Base-by-base conservation (phyloP, 441 rosid species). In the Populus trichocarpa region DNA sequence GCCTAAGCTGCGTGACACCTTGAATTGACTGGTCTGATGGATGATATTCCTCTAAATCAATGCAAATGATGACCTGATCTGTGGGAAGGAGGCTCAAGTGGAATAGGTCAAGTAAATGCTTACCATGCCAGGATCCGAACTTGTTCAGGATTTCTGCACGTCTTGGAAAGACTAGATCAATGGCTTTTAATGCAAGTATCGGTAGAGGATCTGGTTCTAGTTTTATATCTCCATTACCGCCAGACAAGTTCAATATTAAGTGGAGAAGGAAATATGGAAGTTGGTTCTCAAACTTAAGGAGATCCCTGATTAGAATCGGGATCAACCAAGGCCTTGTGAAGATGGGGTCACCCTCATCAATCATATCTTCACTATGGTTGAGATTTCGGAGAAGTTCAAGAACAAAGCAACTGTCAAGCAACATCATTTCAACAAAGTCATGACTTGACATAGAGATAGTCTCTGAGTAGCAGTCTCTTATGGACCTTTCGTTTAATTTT, bases 381-480 rank as follows among this genome's bases (percentile, higher is more conserved):
- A 78, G 74, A 69, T 75, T 77, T 28, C 50, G 25, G 16, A 76
- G 22, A 42, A 82, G 65, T 63, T 79, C 82, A 12, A 79, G 16
- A 35, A 82, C 63, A n/a, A 79, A 82, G 72, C 80, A 82, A 20
- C 84, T 53, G 6, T 79, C 82, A 3, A 82, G 75, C 38, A 82
- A n/a, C 71, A 78, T 67, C 84, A 78, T 75, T 71, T 78, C 81
- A 23, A 78, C 25, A 2, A 82, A 82, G 64, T 76, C 85, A 16
- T 71, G 75, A 61, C 72, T 61, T 20, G 82, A 61, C 72, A 72
- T 67, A 0, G n/a, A 22, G 22, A 79, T 28, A 12, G 65, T 18
- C 14, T 64, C 82, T 0, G 78, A 79, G 38, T 73, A 82, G 77
- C 75, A 73, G 26, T 7, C 57, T 59, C 80, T 74, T 20, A 32